A percentile compares a stretch with the other conserved stretches of the same genome.
Evolutionary conservation across 345 rosid species (phyloP).

Genomic region (Carallia pectinifolia): DNA sequence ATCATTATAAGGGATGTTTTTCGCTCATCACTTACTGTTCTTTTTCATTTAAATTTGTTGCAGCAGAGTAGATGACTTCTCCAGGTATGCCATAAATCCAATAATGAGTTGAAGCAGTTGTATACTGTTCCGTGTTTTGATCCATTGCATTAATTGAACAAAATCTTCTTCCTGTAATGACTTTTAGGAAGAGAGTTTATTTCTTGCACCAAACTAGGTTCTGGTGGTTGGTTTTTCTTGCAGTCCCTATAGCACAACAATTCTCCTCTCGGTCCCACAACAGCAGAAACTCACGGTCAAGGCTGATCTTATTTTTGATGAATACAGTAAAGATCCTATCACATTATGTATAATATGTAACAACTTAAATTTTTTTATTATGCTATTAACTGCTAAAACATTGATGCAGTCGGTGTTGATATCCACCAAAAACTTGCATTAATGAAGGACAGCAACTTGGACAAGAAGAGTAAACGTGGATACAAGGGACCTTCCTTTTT

Average conservation of each 20-base stretch:
- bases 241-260: conserved; percentile 73
- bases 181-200: conserved; percentile 2
- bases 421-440: conserved; percentile 58
- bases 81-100: conserved; percentile 51
- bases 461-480: conserved; percentile 25
- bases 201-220: conserved; percentile 3
- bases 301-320: conserved; percentile 86
- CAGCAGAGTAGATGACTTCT: conserved; percentile 87
- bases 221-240: conserved; percentile 23
- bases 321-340: conserved; percentile 55
- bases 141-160: neutral
- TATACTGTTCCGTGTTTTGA: neutral
- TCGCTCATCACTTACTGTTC: conserved; percentile 22
- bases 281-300: conserved; percentile 62
- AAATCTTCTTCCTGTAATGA: conserved; percentile 1
- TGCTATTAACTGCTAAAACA: conserved; percentile 4
- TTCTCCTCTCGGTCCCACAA: conserved; percentile 46
- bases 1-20: conserved; percentile 13
- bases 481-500: conserved; percentile 38
- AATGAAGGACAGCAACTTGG: conserved; percentile 37
- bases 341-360: conserved; percentile 1
- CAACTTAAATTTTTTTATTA: neutral
- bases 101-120: neutral
- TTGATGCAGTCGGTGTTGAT: conserved; percentile 74
- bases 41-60: conserved; percentile 32